A percentile compares a stretch with the other conserved stretches of the same genome.
Conservation (phyloP, 306 rosid genomes). For the Purshia tridentata region DNA sequence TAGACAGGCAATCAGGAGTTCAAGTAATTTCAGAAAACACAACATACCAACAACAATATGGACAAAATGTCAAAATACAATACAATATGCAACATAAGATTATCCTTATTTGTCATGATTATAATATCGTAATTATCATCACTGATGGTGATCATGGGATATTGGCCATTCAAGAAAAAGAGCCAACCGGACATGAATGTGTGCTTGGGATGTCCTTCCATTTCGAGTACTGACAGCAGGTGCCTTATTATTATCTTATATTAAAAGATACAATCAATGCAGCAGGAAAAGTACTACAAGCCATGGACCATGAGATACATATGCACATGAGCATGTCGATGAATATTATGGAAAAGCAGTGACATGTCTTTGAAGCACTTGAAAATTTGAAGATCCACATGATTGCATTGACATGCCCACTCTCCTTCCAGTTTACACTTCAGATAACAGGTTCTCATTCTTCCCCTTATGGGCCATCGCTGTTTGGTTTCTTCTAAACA, state of each 20-base stretch:
- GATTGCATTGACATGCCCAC: no score
- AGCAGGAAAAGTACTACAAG: not conserved
- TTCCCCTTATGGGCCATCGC: no score
- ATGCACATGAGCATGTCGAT: not conserved
- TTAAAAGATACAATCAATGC: not conserved
- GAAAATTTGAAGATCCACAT: no score
- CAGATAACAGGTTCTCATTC: no score
- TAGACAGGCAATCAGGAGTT: constrained; percentile 5
- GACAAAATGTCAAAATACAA: not conserved
- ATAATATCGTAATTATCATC: not conserved
- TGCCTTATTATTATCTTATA: not conserved
- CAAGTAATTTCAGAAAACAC: not conserved
- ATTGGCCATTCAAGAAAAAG: not conserved
- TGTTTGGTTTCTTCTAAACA: no score
- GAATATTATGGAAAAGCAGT: no score
- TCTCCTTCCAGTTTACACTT: no score
- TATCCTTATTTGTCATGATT: not conserved
- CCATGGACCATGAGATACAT: not conserved
- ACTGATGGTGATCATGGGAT: not conserved
- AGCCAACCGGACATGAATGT: constrained; percentile 6
- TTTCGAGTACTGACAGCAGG: not conserved
- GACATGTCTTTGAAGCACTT: no score
- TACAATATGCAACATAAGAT: not conserved
- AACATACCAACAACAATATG: not conserved
- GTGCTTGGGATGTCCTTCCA: not conserved